Conservation (phyloP, 1,284 basidiomycete genomes). For the Puccinia sorghi region DNA sequence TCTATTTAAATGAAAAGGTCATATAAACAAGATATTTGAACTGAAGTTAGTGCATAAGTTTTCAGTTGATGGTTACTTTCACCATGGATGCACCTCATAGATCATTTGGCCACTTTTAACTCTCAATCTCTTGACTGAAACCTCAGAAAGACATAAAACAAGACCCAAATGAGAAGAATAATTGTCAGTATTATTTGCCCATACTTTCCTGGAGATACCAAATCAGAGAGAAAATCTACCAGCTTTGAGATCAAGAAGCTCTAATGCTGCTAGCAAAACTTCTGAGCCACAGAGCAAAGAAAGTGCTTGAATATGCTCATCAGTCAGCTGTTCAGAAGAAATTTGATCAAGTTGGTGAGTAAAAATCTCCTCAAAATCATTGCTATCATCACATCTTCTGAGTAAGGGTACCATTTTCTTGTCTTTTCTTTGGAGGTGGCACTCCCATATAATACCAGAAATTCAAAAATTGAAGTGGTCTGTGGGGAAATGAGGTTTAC, state of each 20-base stretch:
- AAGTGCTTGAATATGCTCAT: constrained; percentile 12
- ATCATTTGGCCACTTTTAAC: not conserved
- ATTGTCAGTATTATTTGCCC: not conserved
- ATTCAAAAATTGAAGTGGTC: too few species aligned
- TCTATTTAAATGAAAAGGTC: not conserved
- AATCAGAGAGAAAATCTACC: not conserved
- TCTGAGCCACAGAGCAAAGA: constrained; percentile 15
- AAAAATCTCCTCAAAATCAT: constrained; percentile 14
- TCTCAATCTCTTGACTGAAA: not conserved
- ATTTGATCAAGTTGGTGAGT: constrained; percentile 23
- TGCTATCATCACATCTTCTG: not conserved
- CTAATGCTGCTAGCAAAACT: constrained; percentile 14
- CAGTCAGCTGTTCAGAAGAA: constrained; percentile 1
- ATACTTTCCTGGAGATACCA: not conserved
- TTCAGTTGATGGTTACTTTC: not conserved
- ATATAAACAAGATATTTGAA: too few species aligned
- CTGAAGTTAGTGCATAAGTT: not conserved
- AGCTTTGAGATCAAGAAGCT: constrained; percentile 19
- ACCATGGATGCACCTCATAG: not conserved
- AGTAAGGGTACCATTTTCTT: not conserved
- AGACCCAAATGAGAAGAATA: not conserved
- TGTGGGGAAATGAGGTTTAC: too few species aligned
- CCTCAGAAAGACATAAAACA: not conserved
- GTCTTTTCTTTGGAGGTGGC: not conserved
- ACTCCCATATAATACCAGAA: not conserved